phyloP scores from a whole-genome alignment of 805 yeast genomes.

The Schwanniomyces polymorphus region DNA sequence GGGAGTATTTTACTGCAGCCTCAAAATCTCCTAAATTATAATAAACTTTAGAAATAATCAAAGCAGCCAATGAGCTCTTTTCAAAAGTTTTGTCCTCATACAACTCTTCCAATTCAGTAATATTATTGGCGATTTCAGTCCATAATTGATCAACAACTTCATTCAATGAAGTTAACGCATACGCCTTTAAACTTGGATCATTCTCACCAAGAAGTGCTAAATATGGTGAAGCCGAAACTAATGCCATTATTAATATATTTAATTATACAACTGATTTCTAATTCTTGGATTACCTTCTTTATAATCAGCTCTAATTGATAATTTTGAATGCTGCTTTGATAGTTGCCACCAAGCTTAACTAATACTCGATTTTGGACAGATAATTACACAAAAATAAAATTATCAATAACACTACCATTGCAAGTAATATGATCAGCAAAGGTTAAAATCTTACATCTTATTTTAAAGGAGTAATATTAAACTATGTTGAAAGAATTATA shows the following conservation, averaged over 20 bases:
- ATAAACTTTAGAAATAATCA: conserved; percentile 84
- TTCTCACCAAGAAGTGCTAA: conserved; percentile 85
- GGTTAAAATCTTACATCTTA: not conserved
- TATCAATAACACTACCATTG: not conserved
- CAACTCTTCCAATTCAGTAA: conserved; percentile 85
- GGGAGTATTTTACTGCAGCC: conserved; percentile 83
- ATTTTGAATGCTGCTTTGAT: not conserved
- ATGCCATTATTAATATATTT: conserved; percentile 42
- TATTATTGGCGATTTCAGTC: conserved; percentile 94
- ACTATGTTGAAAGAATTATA: conserved; percentile 1
- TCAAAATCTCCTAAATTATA: conserved; percentile 94
- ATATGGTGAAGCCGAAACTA: conserved; percentile 87
- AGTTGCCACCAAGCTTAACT: conserved; percentile 4
- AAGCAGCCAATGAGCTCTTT: conserved; percentile 81
- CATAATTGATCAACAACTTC: conserved; percentile 85
- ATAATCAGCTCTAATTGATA: not conserved
- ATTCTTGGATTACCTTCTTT: not conserved
- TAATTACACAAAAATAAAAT: conserved; percentile 1
- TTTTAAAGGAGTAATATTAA: not conserved
- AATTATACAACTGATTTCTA: not conserved
- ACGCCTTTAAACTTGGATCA: conserved; percentile 72
- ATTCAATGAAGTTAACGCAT: conserved; percentile 82
- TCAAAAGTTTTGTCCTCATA: conserved; percentile 82
- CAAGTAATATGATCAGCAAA: not conserved
- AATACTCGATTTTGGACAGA: not conserved